Base-by-base conservation (phyloP, 2,329 filamentous ascomycete species). In the Diaporthe nobilis region DNA sequence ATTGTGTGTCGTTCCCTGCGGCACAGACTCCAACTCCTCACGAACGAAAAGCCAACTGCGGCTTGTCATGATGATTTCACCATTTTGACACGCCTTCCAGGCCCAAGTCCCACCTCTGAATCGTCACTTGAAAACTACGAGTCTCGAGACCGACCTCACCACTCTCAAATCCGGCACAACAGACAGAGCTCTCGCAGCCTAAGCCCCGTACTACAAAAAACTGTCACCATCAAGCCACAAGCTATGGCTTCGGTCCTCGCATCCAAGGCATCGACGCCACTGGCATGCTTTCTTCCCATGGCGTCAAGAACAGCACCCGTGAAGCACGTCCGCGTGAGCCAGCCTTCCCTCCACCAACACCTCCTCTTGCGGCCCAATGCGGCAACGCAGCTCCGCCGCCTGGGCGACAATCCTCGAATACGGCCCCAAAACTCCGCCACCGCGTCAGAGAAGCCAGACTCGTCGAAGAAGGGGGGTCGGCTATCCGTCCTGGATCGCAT, bases 401-500 rank as follows among this genome's bases (percentile, higher is more conserved):
- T 53, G 0, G 15, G 65, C 7, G 15, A 3, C 13, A 25, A 37
- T 25, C 47, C 65, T 1, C 7, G 4, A 28, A 12, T 4, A 22
- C 22, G 47, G 47, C 12, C 13, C 44, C 44, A 51, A 20, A 31
- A 1, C 22, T 12, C 47, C 31, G 65, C 65, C 65, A 68, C 47
- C 2, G 34, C 31, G 22, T 39, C 65, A 53, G 31, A 37, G 22
- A 53, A 39, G n/a, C 12, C 65, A 28, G n/a, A 7, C 13, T 22
- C 65, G n/a, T 20, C 34, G 8, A 53, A 13, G 31, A 68, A 68
- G 47, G 47, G 28, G 31, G 47, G 65, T 39, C 47, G 65, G 31
- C 7, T 42, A 25, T 68, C 65, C n/a, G 34, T 68, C 4, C 65
- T 68, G 8, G 65, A 68, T 39, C 47, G 31, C 1, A 68, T 68